Evolutionary conservation across 2,329 filamentous ascomycete species (phyloP).

Genomic region (Pseudogymnoascus sp.): DNA sequence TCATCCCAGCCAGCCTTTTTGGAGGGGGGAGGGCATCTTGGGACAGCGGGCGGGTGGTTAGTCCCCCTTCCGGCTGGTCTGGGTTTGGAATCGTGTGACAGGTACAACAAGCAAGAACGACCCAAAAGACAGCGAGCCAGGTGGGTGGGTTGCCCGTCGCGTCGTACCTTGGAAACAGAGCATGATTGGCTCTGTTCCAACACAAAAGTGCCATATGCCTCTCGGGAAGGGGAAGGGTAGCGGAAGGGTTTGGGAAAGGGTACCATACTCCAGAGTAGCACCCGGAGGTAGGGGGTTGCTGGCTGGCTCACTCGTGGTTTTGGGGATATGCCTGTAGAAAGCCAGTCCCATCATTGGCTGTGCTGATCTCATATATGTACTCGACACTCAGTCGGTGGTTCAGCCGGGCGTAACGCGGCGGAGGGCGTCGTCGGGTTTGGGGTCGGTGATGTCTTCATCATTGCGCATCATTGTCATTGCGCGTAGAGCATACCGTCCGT

Average conservation of each 20-base stretch:
- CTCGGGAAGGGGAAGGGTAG: neutral
- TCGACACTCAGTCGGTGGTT: neutral
- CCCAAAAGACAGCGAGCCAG: neutral
- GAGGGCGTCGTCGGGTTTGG: neutral
- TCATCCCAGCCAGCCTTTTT: neutral
- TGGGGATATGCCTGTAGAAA: neutral
- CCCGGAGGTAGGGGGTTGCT: neutral
- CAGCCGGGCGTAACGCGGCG: conserved; percentile 1
- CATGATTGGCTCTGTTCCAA: neutral
- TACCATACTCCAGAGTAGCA: neutral
- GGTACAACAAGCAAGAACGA: neutral
- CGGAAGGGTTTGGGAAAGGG: neutral
- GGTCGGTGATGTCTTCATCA: neutral
- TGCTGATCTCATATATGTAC: neutral
- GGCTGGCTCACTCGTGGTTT: neutral
- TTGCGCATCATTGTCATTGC: neutral
- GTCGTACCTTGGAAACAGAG: neutral
- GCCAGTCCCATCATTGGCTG: neutral
- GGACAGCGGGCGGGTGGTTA: neutral
- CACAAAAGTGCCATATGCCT: neutral
- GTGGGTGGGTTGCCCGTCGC: neutral
- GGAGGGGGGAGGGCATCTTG: neutral
- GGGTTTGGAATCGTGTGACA: neutral
- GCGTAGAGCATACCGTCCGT: neutral
- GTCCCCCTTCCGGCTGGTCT: conserved; percentile 1